phyloP scores from a whole-genome alignment of 2,329 filamentous ascomycete genomes.

The Claviceps sp. region DNA sequence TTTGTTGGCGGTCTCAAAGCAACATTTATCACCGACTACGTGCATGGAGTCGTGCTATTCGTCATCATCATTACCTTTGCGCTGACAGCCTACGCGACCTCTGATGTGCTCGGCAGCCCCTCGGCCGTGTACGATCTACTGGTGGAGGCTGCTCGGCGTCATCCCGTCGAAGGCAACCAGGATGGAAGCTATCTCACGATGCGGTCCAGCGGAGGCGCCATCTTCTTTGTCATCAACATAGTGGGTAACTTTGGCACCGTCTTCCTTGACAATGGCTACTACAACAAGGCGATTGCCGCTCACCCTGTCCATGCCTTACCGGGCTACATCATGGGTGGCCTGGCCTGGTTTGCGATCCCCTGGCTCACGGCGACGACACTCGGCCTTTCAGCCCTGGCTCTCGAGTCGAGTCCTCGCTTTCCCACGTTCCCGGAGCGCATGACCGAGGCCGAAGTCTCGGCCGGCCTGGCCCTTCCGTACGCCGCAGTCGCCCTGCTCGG shows the following conservation, averaged over 20 bases:
- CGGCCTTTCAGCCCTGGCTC: slow-evolving; percentile 66
- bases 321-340: slow-evolving; percentile 74
- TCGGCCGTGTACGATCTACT: slow-evolving; percentile 66
- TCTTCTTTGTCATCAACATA: slow-evolving; percentile 84
- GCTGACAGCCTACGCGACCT: slow-evolving; percentile 68
- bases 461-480: slow-evolving; percentile 73
- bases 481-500: slow-evolving; percentile 75
- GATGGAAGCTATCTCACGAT: slow-evolving; percentile 79
- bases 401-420: slow-evolving; percentile 61
- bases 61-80: slow-evolving; percentile 79
- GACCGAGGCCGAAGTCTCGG: slow-evolving; percentile 58
- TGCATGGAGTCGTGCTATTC: slow-evolving; percentile 74
- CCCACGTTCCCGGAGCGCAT: slow-evolving; percentile 64
- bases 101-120: slow-evolving; percentile 59
- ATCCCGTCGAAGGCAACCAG: slow-evolving; percentile 69
- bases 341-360: slow-evolving; percentile 87
- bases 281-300: slow-evolving; percentile 87
- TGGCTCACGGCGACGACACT: slow-evolving; percentile 83
- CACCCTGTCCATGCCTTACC: slow-evolving; percentile 75
- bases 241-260: slow-evolving; percentile 77
- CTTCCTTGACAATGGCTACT: slow-evolving; percentile 80
- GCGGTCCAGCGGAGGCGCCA: slow-evolving; percentile 54
- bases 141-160: slow-evolving; percentile 48
- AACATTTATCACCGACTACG: slow-evolving; percentile 74
- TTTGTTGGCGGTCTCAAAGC: slow-evolving; percentile 70